Evolutionary conservation across 2,329 filamentous ascomycete genomes (phyloP), one percentile per base, ranked within the genome.

Genomic region (Fusarium anguioides): DNA sequence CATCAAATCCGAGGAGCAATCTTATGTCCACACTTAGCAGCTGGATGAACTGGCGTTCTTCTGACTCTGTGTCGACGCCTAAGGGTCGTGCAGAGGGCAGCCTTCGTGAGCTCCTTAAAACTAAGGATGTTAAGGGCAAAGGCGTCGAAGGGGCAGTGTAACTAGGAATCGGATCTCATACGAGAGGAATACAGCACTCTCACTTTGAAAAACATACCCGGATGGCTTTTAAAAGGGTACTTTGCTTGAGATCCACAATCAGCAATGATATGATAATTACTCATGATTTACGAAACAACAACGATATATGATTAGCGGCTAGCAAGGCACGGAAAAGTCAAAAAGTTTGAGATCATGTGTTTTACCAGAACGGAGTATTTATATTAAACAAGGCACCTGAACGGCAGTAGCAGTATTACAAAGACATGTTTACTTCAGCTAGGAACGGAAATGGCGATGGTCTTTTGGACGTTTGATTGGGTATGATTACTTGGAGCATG

Each of bases 11-110:
- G 23, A 68, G 72, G 50, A 72, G 72, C 26, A 62, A 75, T 21
- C 66, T 81, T 26, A 72, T 83, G 3, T 77, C 78, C 1, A 78
- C 81, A 1, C 75, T 85, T 42, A 77, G 79, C 27, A 75, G 78
- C 21, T 85, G 83, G 81, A 79, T 85, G 8, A 80, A 79, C 0
- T 85, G 83, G 82, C 78, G 68, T 49, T 59, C 79, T 18, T 18
- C 60, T 8, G 60, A 66, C 29, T 46, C 59, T 17, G 63, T 55
- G 17, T 48, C 66, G 36, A 68, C 74, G 69, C 69, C 75, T 40
- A 71, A 75, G 50, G 81, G 83, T 60, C 81, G 85, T 69, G 87
- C 87, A 2, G 86, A 87, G 72, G 85, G 85, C 3, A 87, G 83
- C 52, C 76, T 89, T 21, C 79, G 85, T 52, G 81, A 86, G 39